These are phyloP conservation scores for Ephemerocybe angulata DNA, from an alignment of 768 basidiomycete genomes.

Conservation along the genomic window DNA sequence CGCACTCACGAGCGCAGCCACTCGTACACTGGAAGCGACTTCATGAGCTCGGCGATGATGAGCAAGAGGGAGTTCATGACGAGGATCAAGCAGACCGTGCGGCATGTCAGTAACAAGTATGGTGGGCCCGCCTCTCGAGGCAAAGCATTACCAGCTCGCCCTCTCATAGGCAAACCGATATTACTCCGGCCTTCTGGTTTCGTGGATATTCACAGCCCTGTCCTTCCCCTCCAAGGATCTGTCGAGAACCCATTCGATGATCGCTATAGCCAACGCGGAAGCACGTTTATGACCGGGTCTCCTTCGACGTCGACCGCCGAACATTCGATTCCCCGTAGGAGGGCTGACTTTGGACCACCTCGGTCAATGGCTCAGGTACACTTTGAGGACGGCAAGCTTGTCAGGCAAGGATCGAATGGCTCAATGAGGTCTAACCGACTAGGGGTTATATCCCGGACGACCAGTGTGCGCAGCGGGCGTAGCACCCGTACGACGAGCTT, in stretches of 20 bases:
- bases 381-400: constrained; percentile 32
- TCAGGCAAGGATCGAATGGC: constrained; percentile 33
- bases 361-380: constrained; percentile 43
- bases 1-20: constrained; percentile 45
- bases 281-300: constrained; percentile 51
- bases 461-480: constrained; percentile 47
- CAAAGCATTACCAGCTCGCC: constrained; percentile 29
- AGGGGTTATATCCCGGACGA: constrained; percentile 36
- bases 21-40: constrained; percentile 17
- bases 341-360: constrained; percentile 68
- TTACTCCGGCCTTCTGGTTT: constrained; percentile 27
- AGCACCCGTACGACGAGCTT: constrained; percentile 28
- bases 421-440: constrained; percentile 25
- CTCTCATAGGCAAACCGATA: constrained; percentile 60
- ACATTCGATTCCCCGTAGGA: constrained; percentile 61
- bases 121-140: constrained; percentile 18
- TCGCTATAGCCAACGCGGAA: constrained; percentile 39
- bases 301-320: constrained; percentile 64
- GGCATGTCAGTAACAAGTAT: constrained; percentile 65
- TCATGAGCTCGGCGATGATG: constrained; percentile 52
- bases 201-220: constrained; percentile 3
- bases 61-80: constrained; percentile 68
- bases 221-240: constrained; percentile 25
- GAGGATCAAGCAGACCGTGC: constrained; percentile 59
- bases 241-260: constrained; percentile 41